Base-by-base conservation (phyloP, 1,284 basidiomycete genomes). In the Omphalotus olearius region DNA sequence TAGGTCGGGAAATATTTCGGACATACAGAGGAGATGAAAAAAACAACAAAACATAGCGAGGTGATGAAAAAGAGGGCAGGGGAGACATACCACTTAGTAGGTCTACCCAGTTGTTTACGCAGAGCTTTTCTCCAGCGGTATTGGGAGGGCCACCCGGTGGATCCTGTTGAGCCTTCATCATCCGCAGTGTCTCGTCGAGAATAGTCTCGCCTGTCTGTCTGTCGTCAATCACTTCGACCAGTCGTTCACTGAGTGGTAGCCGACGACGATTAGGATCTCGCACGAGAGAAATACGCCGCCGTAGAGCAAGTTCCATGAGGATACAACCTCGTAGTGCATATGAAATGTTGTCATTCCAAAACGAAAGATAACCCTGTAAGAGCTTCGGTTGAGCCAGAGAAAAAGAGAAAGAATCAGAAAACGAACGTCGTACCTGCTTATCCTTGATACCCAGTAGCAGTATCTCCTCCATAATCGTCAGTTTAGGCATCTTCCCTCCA, bases 331-430 rank as follows among this genome's bases (percentile, higher is more conserved):
- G 82, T 1, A 98, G 78, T 11, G 94, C 93, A 68, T 98, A 98
- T 0, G 93, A 96, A 59, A 97, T 98, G 70, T 96, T 97, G 74
- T 98, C 94, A 68, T 98, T 98, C 93, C 92, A 96, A 68, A 97
- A 96, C 1, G 92, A 94, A 16, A 96, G 82, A 66, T 95, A 95
- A 39, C 92, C 93, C 88, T 93, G 60, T 0, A 53, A 45, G 39
- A 30, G 23, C 5, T 23, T 23, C 23, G n/a, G 28, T 43, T 23
- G 25, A 37, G 39, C 46, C n/a, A 43, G 11, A 38, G 25, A 16
- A 47, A 30, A 36, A 28, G 20, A 44, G 33, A 35, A 37, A 50
- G 11, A n/a, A 2, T 2, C n/a, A 16, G 25, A 43, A 23, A 42
- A 70, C 82, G 2, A 23, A 5, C 23, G 2, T 23, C 23, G 50